These are phyloP conservation scores for Boletus sp. DNA, from an alignment of 768 basidiomycete species.

Conservation along the genomic window DNA sequence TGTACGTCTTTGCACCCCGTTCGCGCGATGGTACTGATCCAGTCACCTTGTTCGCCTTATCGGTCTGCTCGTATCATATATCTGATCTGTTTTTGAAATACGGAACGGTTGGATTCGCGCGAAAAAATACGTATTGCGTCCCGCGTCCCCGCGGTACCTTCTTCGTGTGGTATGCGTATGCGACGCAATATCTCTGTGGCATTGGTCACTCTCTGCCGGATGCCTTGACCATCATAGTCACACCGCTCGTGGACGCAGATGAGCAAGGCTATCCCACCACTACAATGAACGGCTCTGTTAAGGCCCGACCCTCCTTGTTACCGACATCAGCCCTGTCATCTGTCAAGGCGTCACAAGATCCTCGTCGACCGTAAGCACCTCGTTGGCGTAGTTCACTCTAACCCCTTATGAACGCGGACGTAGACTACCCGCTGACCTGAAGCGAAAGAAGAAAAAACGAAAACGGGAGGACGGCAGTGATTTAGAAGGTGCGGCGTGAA, in stretches of 20 bases:
- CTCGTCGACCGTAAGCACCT: constrained; percentile 54
- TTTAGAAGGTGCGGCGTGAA: constrained; percentile 50
- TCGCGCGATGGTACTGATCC: constrained; percentile 10
- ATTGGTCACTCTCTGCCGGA: not conserved
- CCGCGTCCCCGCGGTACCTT: not conserved
- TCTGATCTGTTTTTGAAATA: constrained; percentile 4
- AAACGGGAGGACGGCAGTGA: constrained; percentile 80
- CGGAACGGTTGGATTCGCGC: constrained; percentile 10
- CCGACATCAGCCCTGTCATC: constrained; percentile 46
- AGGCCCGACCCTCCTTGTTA: constrained; percentile 47
- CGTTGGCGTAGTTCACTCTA: constrained; percentile 15
- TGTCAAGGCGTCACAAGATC: constrained; percentile 54
- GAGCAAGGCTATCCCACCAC: constrained; percentile 38
- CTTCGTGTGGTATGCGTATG: not conserved
- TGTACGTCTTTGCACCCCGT: constrained; percentile 51
- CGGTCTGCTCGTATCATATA: not conserved
- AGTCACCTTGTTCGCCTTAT: constrained; percentile 15
- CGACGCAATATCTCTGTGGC: constrained; percentile 16
- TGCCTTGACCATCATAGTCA: constrained; percentile 29
- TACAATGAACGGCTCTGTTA: constrained; percentile 36
- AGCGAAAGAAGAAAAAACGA: constrained; percentile 85
- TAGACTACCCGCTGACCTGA: constrained; percentile 48
- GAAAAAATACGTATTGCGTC: constrained; percentile 1
- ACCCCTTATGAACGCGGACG: not conserved
- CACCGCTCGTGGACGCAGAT: constrained; percentile 50